These are phyloP conservation scores for Sporisorium exsertum DNA, from an alignment of 1,284 basidiomycete genomes.

Conservation along the genomic window DNA sequence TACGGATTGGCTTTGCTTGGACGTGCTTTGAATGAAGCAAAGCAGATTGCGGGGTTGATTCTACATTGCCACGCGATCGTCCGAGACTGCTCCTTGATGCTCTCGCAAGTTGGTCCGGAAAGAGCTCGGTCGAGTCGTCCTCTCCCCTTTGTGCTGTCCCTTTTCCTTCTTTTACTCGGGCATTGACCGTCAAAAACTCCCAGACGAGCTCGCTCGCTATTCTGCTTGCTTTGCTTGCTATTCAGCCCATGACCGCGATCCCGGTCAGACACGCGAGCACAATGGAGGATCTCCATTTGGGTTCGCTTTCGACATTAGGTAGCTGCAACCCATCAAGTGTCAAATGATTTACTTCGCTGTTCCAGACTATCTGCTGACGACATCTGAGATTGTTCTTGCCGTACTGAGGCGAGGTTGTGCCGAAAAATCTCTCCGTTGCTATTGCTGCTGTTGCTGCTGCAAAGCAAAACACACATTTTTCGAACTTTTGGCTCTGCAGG, in stretches of 20 bases:
- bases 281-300: background rate
- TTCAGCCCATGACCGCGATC: background rate
- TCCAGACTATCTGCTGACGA: too few species aligned
- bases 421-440: too few species aligned
- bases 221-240: background rate
- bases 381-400: too few species aligned
- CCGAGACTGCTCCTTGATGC: constrained; percentile 24
- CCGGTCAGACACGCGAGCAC: background rate
- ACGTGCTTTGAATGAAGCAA: background rate
- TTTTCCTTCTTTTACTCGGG: too few species aligned
- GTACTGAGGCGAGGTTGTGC: too few species aligned
- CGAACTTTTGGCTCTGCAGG: background rate
- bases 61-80: constrained; percentile 7
- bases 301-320: background rate
- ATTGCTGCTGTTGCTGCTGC: too few species aligned
- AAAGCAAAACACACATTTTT: too few species aligned
- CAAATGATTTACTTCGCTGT: too few species aligned
- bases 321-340: too few species aligned
- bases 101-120: constrained; percentile 1
- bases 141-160: background rate
- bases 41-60: constrained; percentile 14
- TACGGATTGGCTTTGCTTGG: background rate
- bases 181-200: too few species aligned
- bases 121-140: constrained; percentile 18
- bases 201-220: too few species aligned